A percentile compares a stretch with the other conserved stretches of the same genome.
Conservation (phyloP, 2,329 filamentous ascomycete species). For the Paracamarosporium sp. region DNA sequence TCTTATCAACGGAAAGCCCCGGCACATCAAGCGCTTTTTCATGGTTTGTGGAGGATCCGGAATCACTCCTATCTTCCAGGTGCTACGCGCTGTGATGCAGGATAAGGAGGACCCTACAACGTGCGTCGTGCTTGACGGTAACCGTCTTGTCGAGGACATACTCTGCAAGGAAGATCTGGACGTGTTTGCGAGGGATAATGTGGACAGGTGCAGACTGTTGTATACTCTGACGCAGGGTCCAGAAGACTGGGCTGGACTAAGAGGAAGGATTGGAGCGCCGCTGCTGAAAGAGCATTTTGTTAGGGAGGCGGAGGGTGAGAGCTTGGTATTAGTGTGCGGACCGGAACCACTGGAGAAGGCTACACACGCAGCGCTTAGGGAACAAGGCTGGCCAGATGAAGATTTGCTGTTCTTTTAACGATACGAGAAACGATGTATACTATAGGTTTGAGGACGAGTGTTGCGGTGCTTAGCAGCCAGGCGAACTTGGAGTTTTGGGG, state of each 20-base stretch:
- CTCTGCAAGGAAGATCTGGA: slow-evolving; percentile 78
- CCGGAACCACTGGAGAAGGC: slow-evolving; percentile 76
- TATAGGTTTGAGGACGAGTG: background rate
- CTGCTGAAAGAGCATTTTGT: slow-evolving; percentile 67
- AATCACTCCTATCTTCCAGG: slow-evolving; percentile 90
- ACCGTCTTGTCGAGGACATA: slow-evolving; percentile 80
- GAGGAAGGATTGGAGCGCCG: slow-evolving; percentile 69
- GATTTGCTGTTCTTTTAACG: slow-evolving; percentile 77
- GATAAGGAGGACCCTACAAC: slow-evolving; percentile 68
- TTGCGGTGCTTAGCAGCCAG: background rate
- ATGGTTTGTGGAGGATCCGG: slow-evolving; percentile 93
- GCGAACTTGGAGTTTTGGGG: background rate
- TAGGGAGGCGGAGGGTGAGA: slow-evolving; percentile 54
- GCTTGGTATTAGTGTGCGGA: slow-evolving; percentile 79
- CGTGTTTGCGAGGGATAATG: slow-evolving; percentile 60
- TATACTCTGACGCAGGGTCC: slow-evolving; percentile 72
- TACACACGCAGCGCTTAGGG: slow-evolving; percentile 62
- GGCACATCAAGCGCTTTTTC: slow-evolving; percentile 70
- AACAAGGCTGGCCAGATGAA: slow-evolving; percentile 74
- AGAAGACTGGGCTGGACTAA: slow-evolving; percentile 70
- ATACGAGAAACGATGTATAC: background rate
- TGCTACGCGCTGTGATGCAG: slow-evolving; percentile 75
- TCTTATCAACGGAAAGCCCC: slow-evolving; percentile 62
- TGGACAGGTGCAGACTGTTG: slow-evolving; percentile 67
- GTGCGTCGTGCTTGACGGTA: slow-evolving; percentile 80